phyloP scores from a whole-genome alignment of 768 basidiomycete species.

The Melanogaster broomeanus region DNA sequence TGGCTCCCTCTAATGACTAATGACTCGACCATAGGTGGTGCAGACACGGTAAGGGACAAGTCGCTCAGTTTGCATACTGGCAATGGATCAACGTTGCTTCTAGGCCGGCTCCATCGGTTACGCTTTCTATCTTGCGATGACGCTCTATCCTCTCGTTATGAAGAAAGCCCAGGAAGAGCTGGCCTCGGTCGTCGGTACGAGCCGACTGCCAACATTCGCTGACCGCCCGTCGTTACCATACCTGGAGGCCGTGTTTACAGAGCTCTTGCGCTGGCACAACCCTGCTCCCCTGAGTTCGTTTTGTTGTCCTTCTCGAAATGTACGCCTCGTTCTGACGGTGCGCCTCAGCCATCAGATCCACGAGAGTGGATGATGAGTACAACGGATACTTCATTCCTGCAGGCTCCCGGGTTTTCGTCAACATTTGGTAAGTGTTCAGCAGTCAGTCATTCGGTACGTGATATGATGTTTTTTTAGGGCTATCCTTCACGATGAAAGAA shows the following conservation, averaged over 20 bases:
- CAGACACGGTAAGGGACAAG: conserved; percentile 21
- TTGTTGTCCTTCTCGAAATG: neutral
- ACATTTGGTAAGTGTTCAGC: conserved; percentile 11
- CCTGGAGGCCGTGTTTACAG: conserved; percentile 26
- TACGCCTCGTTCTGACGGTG: neutral
- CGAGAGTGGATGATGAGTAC: conserved; percentile 15
- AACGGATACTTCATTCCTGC: conserved; percentile 22
- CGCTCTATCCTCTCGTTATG: conserved; percentile 26
- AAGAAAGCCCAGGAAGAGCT: conserved; percentile 28
- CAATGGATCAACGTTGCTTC: neutral
- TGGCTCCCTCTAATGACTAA: neutral
- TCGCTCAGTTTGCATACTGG: conserved; percentile 14
- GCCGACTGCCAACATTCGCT: conserved; percentile 22
- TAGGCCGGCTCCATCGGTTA: conserved; percentile 11
- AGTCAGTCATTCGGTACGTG: neutral
- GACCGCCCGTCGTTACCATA: conserved; percentile 29
- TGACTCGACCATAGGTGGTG: conserved; percentile 16
- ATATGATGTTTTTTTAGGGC: conserved; percentile 5
- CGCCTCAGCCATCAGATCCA: conserved; percentile 6
- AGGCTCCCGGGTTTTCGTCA: conserved; percentile 14
- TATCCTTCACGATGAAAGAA: conserved; percentile 17
- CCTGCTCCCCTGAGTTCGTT: conserved; percentile 14
- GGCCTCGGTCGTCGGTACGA: conserved; percentile 24
- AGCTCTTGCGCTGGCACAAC: conserved; percentile 23
- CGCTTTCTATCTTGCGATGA: conserved; percentile 29